phyloP scores from a whole-genome alignment of 495 filamentous ascomycete species.

The Trichocladium uniseriatum region DNA sequence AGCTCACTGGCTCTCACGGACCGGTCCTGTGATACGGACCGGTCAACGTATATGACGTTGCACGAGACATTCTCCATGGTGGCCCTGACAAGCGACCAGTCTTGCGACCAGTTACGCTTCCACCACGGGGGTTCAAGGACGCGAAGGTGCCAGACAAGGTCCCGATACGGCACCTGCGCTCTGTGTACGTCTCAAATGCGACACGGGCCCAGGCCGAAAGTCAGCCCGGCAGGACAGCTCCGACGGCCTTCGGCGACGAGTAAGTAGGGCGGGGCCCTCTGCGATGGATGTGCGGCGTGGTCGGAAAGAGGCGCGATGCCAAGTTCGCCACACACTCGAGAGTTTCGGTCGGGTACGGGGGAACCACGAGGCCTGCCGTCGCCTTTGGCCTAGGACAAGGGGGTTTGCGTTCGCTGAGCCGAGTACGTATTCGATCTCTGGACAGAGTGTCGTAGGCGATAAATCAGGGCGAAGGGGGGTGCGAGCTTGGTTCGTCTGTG shows the following conservation, averaged over 20 bases:
- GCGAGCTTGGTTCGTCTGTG: neutral
- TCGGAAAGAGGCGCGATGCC: too few relatives aligned
- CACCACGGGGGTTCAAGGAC: constrained; percentile 21
- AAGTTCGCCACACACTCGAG: too few relatives aligned
- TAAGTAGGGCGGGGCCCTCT: too few relatives aligned
- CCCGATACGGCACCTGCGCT: constrained; percentile 2
- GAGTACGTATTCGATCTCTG: too few relatives aligned
- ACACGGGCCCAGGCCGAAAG: constrained; percentile 9
- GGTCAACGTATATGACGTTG: constrained; percentile 78
- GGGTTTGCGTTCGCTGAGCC: neutral
- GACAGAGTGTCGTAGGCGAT: neutral
- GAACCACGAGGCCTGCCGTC: too few relatives aligned
- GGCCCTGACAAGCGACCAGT: constrained; percentile 37
- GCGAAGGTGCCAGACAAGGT: constrained; percentile 13
- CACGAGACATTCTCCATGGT: constrained; percentile 62
- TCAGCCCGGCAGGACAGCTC: too few relatives aligned
- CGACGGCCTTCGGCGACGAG: constrained; percentile 1
- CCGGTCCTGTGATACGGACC: constrained; percentile 55
- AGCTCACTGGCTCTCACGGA: constrained; percentile 7
- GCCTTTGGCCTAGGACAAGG: neutral
- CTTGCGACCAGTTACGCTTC: constrained; percentile 41
- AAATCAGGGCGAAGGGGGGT: neutral
- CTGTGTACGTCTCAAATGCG: constrained; percentile 4
- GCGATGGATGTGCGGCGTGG: too few relatives aligned
- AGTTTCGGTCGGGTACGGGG: too few relatives aligned